These are phyloP conservation scores for Hyaloperonospora arabidopsidis DNA, from an alignment of 352 stramenopile genomes.

Conservation along the genomic window DNA sequence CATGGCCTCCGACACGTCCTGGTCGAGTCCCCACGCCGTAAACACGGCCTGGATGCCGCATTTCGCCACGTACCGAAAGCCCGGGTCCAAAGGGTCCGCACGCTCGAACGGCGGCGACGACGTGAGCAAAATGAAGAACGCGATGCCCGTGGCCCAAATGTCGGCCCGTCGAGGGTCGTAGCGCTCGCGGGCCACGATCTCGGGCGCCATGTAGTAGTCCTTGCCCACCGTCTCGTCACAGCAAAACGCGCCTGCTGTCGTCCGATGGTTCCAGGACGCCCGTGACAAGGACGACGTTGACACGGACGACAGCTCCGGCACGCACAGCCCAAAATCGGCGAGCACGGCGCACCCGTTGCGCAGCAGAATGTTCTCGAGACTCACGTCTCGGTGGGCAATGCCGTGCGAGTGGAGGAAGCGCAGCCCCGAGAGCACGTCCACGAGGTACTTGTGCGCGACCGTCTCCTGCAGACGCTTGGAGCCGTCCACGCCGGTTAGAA, in stretches of 20 bases:
- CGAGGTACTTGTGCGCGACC: conserved; percentile 46
- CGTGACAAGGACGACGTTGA: no score
- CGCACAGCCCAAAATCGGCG: conserved; percentile 64
- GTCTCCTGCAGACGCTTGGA: conserved; percentile 37
- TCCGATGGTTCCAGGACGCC: neutral
- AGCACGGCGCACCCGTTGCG: conserved; percentile 47
- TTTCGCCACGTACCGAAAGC: conserved; percentile 83
- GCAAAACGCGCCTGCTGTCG: conserved; percentile 22
- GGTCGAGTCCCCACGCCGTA: conserved; percentile 44
- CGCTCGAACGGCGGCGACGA: conserved; percentile 89
- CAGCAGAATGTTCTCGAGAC: conserved; percentile 96
- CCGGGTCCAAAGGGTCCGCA: conserved; percentile 70
- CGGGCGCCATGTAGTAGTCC: conserved; percentile 95
- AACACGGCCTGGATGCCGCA: conserved; percentile 69
- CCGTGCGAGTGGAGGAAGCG: conserved; percentile 57
- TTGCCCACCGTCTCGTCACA: conserved; percentile 82
- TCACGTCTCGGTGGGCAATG: conserved; percentile 91
- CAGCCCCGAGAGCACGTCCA: conserved; percentile 60
- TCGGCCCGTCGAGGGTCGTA: conserved; percentile 92
- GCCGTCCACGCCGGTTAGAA: conserved; percentile 20
- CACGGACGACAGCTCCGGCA: conserved; percentile 28
- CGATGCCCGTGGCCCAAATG: conserved; percentile 89
- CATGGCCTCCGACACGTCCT: conserved; percentile 37
- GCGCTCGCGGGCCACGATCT: conserved; percentile 69
- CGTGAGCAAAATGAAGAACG: conserved; percentile 92